Percentiles rank a stretch among this genome's conserved stretches.
Conservation (phyloP, 768 basidiomycete genomes). For the Lactarius quietus region DNA sequence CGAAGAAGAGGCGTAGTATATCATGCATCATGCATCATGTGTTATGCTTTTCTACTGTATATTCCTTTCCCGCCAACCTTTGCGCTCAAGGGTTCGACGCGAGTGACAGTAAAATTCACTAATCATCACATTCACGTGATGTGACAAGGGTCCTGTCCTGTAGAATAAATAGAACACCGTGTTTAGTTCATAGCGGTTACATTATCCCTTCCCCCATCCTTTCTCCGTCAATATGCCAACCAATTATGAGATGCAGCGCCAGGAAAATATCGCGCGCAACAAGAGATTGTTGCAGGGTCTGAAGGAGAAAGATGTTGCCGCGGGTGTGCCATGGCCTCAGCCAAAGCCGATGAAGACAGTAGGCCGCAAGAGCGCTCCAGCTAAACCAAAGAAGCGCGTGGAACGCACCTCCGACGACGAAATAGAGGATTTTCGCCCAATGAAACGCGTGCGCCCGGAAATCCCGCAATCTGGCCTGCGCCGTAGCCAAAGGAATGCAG, state of each 20-base stretch:
- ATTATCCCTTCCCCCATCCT: neutral
- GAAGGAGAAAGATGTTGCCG: constrained; percentile 4
- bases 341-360: constrained; percentile 5
- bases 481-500: constrained; percentile 65
- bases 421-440: neutral
- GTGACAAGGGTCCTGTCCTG: too few relatives aligned
- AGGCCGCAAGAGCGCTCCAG: constrained; percentile 4
- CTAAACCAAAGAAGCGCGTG: constrained; percentile 8
- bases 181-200: neutral
- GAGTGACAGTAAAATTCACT: too few relatives aligned
- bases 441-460: constrained; percentile 11
- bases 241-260: constrained; percentile 14
- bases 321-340: neutral
- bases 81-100: too few relatives aligned
- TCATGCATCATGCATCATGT: too few relatives aligned
- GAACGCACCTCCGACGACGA: constrained; percentile 2
- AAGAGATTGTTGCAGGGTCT: constrained; percentile 4
- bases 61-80: too few relatives aligned
- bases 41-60: neutral
- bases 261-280: constrained; percentile 11
- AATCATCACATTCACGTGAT: constrained; percentile 19
- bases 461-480: constrained; percentile 38
- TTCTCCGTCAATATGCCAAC: constrained; percentile 23
- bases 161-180: neutral
- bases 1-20: constrained; percentile 20